Conservation (phyloP, 73 alveolate genomes). For the Blepharisma stoltei region DNA sequence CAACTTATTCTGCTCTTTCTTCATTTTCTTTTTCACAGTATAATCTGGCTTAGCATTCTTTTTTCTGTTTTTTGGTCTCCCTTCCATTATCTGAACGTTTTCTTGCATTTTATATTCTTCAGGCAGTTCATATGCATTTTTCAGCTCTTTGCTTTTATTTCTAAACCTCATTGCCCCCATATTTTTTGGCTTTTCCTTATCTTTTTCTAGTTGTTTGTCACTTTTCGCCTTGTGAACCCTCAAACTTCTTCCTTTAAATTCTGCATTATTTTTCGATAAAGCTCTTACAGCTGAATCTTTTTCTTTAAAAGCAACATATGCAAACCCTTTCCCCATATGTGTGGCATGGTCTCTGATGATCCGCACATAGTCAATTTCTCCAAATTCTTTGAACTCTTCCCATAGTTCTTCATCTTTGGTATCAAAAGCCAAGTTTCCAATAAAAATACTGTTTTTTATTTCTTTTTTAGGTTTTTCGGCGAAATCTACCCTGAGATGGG, state of each 20-base stretch:
- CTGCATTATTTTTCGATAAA: constrained; percentile 31
- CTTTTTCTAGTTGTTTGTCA: too few relatives aligned
- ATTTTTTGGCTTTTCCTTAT: too few relatives aligned
- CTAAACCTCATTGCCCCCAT: too few relatives aligned
- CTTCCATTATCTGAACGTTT: too few relatives aligned
- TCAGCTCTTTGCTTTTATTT: too few relatives aligned
- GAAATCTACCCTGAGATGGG: constrained; percentile 74
- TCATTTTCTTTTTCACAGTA: too few relatives aligned
- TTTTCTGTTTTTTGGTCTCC: too few relatives aligned
- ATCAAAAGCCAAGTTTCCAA: constrained; percentile 72
- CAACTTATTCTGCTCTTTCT: too few relatives aligned
- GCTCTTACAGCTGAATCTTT: constrained; percentile 52
- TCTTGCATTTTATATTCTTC: too few relatives aligned
- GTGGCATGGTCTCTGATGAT: constrained; percentile 66
- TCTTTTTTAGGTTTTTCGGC: constrained; percentile 39
- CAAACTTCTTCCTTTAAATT: constrained; percentile 56
- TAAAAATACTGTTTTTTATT: constrained; percentile 48
- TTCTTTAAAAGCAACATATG: constrained; percentile 53
- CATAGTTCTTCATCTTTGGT: constrained; percentile 76
- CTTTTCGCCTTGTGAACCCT: constrained; percentile 58
- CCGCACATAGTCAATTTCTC: constrained; percentile 65
- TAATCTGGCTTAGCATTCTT: too few relatives aligned
- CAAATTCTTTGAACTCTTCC: constrained; percentile 54
- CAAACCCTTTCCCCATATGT: constrained; percentile 75
- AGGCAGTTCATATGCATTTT: too few relatives aligned